phyloP scores from a whole-genome alignment of 2,329 filamentous ascomycete genomes.

The Teratosphaeria nubilosa region DNA sequence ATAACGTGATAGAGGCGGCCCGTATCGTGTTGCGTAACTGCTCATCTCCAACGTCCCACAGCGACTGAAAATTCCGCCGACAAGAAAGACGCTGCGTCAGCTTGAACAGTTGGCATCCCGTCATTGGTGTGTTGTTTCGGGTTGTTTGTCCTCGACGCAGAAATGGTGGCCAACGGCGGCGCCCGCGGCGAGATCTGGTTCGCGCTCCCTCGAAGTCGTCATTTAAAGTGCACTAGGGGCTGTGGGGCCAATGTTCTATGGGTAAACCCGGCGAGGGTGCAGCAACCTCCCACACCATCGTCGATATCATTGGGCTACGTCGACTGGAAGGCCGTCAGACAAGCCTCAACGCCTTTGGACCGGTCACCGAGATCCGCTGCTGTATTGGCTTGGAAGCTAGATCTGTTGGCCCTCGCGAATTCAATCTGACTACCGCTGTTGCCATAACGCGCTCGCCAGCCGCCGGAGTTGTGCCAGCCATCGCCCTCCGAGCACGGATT shows the following conservation, averaged over 20 bases:
- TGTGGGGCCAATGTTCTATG: background rate
- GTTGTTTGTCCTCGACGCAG: background rate
- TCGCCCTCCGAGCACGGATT: background rate
- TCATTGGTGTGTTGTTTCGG: background rate
- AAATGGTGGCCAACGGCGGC: background rate
- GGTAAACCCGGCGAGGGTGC: background rate
- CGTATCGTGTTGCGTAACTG: background rate
- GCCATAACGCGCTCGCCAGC: background rate
- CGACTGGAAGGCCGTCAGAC: background rate
- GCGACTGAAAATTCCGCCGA: background rate
- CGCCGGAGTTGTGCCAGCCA: background rate
- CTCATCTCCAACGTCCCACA: background rate
- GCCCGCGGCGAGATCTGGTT: background rate
- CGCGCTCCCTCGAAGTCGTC: background rate
- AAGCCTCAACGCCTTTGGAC: background rate
- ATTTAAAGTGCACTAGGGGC: background rate
- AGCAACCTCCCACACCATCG: background rate
- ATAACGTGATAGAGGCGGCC: background rate
- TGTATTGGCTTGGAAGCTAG: background rate
- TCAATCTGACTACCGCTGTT: background rate
- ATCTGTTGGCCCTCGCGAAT: background rate
- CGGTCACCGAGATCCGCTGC: background rate
- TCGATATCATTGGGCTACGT: background rate
- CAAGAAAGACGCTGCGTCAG: background rate
- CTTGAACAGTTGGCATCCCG: background rate